A percentile compares a stretch with the other conserved stretches of the same genome.
Conservation (phyloP, 2,329 filamentous ascomycete species). For the Fusarium pseudoanthophilum region DNA sequence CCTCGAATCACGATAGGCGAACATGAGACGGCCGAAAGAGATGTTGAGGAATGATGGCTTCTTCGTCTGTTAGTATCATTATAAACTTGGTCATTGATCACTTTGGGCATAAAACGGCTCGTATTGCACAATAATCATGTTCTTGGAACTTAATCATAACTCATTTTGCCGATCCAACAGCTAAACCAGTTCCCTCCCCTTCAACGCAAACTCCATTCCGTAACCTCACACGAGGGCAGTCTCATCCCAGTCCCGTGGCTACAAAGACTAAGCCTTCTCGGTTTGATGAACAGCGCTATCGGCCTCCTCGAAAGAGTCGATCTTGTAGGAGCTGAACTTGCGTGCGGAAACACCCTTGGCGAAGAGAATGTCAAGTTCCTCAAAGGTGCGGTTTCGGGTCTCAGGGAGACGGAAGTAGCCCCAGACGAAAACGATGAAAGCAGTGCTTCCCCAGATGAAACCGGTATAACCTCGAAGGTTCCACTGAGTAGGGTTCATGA, state of each 20-base stretch:
- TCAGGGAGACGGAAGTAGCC: slow-evolving; percentile 63
- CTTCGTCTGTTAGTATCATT: too few species aligned
- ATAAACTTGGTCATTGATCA: too few species aligned
- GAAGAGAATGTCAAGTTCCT: slow-evolving; percentile 66
- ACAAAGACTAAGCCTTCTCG: background rate
- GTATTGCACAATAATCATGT: background rate
- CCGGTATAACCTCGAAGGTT: slow-evolving; percentile 57
- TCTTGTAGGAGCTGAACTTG: slow-evolving; percentile 25
- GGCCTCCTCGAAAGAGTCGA: slow-evolving; percentile 13
- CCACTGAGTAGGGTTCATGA: slow-evolving; percentile 53
- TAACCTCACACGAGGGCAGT: background rate
- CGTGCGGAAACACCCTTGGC: slow-evolving; percentile 38
- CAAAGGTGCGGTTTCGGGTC: slow-evolving; percentile 61
- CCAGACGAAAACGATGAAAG: slow-evolving; percentile 44
- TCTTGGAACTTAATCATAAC: background rate
- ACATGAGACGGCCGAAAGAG: background rate
- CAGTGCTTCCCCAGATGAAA: slow-evolving; percentile 45
- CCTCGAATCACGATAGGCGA: slow-evolving; percentile 14
- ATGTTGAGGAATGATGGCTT: background rate
- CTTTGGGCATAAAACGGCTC: background rate
- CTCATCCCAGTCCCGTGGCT: rapidly evolving
- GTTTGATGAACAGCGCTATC: background rate
- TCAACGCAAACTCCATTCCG: background rate
- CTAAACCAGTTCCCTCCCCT: background rate
- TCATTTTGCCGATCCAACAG: background rate